Percentiles rank a stretch among this genome's conserved stretches.
These are phyloP conservation scores for Thyridium curvatum DNA, from an alignment of 2,329 filamentous ascomycete genomes.

Conservation along the genomic window DNA sequence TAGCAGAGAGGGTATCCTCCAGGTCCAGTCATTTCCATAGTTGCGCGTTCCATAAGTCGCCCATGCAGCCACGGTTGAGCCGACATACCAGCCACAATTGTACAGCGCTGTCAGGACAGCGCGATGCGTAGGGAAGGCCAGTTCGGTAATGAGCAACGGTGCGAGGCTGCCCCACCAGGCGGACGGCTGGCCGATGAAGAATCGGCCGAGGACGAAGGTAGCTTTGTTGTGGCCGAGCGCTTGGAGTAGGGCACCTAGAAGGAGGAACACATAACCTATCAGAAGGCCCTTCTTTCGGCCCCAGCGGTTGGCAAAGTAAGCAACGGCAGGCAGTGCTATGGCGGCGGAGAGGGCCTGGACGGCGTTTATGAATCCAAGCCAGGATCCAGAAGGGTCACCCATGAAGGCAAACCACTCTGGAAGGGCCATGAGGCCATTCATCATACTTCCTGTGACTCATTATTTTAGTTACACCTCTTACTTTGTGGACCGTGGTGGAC, in stretches of 20 bases:
- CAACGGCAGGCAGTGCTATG: slow-evolving; percentile 15
- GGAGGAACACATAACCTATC: slow-evolving; percentile 21
- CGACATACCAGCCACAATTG: too few species aligned
- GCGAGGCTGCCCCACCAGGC: slow-evolving; percentile 1
- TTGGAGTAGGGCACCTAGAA: slow-evolving; percentile 24
- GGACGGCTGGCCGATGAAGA: slow-evolving; percentile 18
- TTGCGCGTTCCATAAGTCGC: slow-evolving; percentile 38
- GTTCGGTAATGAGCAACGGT: slow-evolving; percentile 7
- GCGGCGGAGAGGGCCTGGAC: slow-evolving; percentile 18
- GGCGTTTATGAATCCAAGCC: slow-evolving; percentile 24
- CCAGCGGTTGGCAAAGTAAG: slow-evolving; percentile 15
- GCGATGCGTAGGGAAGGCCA: slow-evolving; percentile 9
- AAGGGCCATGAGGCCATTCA: slow-evolving; percentile 32
- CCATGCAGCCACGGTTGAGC: slow-evolving; percentile 19
- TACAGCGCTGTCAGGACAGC: slow-evolving; percentile 4
- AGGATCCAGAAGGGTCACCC: slow-evolving; percentile 23
- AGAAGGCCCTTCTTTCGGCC: slow-evolving; percentile 32
- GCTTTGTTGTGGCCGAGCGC: slow-evolving; percentile 15
- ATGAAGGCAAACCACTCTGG: slow-evolving; percentile 29
- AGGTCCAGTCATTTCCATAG: slow-evolving; percentile 40
- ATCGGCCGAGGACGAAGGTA: slow-evolving; percentile 21
- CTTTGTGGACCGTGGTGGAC: too few species aligned
- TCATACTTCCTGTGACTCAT: too few species aligned
- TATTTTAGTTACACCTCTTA: too few species aligned
- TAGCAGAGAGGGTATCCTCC: slow-evolving; percentile 54